phyloP scores from a whole-genome alignment of 306 rosid genomes.

The Abrus pulchellus region DNA sequence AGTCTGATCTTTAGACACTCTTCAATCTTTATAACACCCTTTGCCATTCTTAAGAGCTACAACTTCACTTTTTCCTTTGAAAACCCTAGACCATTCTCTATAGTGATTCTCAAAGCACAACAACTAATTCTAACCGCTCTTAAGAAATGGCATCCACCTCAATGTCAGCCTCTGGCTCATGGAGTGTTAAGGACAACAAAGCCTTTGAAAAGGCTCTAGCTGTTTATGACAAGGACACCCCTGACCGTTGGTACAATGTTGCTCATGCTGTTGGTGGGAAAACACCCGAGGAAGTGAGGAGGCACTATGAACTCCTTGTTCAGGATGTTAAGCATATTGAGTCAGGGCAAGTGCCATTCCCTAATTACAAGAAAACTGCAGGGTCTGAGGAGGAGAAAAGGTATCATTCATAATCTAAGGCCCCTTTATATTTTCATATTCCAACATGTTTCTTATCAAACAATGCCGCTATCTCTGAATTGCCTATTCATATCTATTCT shows the following conservation, averaged over 20 bases:
- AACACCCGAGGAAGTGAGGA: constrained; percentile 85
- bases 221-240: constrained; percentile 85
- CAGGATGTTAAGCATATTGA: constrained; percentile 83
- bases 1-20: constrained; percentile 42
- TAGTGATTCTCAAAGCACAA: background rate
- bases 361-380: constrained; percentile 67
- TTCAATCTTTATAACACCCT: constrained; percentile 13
- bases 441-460: background rate
- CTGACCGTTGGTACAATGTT: constrained; percentile 92
- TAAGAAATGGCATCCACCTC: constrained; percentile 77
- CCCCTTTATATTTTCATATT: constrained; percentile 1
- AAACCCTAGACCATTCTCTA: constrained; percentile 6
- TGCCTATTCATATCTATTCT: background rate
- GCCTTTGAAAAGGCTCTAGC: constrained; percentile 96
- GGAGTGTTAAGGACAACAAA: constrained; percentile 92
- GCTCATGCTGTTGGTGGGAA: constrained; percentile 90
- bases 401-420: constrained; percentile 47
- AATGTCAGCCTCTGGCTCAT: constrained; percentile 77
- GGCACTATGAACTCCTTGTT: constrained; percentile 80
- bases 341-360: constrained; percentile 83
- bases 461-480: background rate
- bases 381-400: constrained; percentile 65
- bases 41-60: background rate
- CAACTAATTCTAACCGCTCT: background rate
- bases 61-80: background rate